Evolutionary conservation across 1,284 basidiomycete species (phyloP).

Genomic region (Fomitopsis palustris): DNA sequence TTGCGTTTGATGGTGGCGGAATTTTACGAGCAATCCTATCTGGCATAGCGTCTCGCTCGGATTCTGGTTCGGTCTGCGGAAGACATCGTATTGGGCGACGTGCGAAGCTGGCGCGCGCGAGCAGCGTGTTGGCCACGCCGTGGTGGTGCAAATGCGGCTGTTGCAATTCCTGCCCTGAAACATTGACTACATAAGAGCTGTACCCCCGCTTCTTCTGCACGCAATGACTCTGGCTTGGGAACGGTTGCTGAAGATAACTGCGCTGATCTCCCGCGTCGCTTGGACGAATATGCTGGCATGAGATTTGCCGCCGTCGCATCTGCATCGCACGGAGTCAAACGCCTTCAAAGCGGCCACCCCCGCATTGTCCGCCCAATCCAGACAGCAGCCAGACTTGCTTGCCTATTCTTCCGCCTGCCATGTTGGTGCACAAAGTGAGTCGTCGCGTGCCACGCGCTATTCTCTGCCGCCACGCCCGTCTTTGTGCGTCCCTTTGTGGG

Average conservation of each 20-base stretch:
- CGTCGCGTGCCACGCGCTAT: not conserved
- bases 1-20: not conserved
- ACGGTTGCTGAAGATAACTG: not conserved
- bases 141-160: constrained; percentile 1
- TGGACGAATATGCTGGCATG: not conserved
- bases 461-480: not conserved
- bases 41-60: not conserved
- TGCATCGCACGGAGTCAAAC: not conserved
- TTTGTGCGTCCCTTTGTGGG: constrained; percentile 9
- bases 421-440: not conserved
- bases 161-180: constrained; percentile 2
- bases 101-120: constrained; percentile 1
- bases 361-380: not conserved
- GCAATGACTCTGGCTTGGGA: constrained; percentile 4
- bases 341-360: not conserved
- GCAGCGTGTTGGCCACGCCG: constrained; percentile 5
- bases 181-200: not conserved
- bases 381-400: not conserved
- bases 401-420: not conserved
- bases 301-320: not conserved
- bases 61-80: not conserved
- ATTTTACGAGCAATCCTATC: not conserved
- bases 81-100: not conserved
- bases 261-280: constrained; percentile 2
- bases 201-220: not conserved